Conservation (phyloP, 2,329 filamentous ascomycete genomes). For the Penicillium decumbens region DNA sequence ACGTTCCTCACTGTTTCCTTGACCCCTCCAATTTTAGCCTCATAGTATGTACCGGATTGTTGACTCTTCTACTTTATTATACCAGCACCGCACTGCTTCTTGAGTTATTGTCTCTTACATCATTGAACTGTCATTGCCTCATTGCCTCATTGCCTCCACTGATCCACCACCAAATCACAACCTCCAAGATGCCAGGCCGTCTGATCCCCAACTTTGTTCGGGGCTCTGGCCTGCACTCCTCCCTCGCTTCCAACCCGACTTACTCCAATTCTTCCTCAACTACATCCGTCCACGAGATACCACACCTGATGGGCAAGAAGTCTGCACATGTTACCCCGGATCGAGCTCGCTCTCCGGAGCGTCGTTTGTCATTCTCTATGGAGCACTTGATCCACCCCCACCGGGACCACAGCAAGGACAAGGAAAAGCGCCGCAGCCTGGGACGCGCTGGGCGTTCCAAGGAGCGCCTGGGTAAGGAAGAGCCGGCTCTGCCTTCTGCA, state of each 20-base stretch:
- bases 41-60: constrained; percentile 15
- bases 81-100: constrained; percentile 25
- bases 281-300: constrained; percentile 37
- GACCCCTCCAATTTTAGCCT: background rate
- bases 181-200: constrained; percentile 38
- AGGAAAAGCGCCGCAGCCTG: constrained; percentile 41
- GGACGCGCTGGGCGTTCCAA: constrained; percentile 35
- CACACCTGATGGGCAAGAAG: constrained; percentile 25
- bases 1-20: background rate
- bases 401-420: constrained; percentile 39
- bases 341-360: constrained; percentile 35
- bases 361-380: constrained; percentile 42
- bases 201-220: constrained; percentile 40
- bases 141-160: background rate
- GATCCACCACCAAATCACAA: background rate
- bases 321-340: constrained; percentile 23
- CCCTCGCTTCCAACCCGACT: constrained; percentile 24
- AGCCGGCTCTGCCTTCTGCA: constrained; percentile 41
- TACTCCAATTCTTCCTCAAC: constrained; percentile 37
- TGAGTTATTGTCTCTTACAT: constrained; percentile 9
- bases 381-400: constrained; percentile 43
- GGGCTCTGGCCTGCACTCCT: constrained; percentile 30
- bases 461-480: constrained; percentile 31
- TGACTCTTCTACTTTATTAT: constrained; percentile 15
- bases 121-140: background rate